Percentiles rank a stretch among this genome's conserved stretches.
These are phyloP conservation scores for Camelina neglecta DNA, from an alignment of 345 rosid species.

Conservation along the genomic window DNA sequence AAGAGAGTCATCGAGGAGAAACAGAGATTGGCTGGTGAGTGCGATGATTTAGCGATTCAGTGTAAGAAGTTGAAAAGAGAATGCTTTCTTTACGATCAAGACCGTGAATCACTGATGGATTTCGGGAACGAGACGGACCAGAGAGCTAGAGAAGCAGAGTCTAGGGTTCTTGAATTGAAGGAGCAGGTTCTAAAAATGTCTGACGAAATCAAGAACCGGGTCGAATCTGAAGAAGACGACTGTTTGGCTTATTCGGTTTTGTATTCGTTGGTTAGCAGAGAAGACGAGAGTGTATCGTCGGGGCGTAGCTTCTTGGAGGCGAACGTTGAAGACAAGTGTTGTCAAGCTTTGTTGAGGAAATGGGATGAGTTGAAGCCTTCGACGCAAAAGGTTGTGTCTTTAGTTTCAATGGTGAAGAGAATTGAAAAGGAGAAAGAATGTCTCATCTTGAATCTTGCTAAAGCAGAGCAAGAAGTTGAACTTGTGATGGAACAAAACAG, in stretches of 20 bases:
- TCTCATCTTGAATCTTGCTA: conserved; percentile 12
- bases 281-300: background rate
- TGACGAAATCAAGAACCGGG: conserved; percentile 19
- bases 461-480: conserved; percentile 33
- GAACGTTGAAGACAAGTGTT: background rate
- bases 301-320: conserved; percentile 20
- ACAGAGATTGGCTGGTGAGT: conserved; percentile 70
- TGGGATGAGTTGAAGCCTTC: conserved; percentile 24
- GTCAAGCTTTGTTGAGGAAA: conserved; percentile 7
- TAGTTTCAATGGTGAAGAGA: conserved; percentile 18
- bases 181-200: conserved; percentile 49
- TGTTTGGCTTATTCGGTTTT: conserved; percentile 9
- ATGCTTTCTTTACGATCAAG: conserved; percentile 70
- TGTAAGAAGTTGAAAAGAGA: conserved; percentile 75
- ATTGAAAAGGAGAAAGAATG: conserved; percentile 29
- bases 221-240: conserved; percentile 21
- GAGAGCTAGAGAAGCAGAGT: conserved; percentile 71
- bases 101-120: conserved; percentile 85
- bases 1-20: conserved; percentile 88
- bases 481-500: conserved; percentile 31
- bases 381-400: background rate
- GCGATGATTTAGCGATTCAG: conserved; percentile 63
- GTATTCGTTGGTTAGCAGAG: background rate
- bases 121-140: conserved; percentile 85
- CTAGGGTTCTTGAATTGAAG: conserved; percentile 64